Evolutionary conservation across 2,329 filamentous ascomycete species (phyloP), one percentile per base, ranked within the genome.

Genomic region (Diplocarpon rosae): DNA sequence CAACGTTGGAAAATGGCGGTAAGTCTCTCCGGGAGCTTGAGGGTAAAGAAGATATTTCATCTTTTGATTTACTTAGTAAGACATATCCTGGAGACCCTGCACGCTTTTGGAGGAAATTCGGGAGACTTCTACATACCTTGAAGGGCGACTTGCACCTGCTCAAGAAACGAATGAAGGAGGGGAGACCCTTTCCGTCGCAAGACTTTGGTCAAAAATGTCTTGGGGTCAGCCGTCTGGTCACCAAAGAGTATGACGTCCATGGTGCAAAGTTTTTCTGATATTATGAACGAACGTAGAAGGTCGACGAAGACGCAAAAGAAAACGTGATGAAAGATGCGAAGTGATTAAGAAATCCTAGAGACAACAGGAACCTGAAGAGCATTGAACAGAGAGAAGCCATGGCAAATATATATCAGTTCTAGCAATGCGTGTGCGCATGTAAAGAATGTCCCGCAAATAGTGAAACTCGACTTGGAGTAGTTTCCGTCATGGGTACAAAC

Each of bases 1-100:
- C 72, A 44, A 83, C 63, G 6, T 69, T 78, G 47, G 75, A 66
- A 62, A 83, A 84, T 46, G 73, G 65, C 9, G 80, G 78, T 38
- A 84, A 70, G 48, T 67, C 65, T 46, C 70, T 63, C 48, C 78
- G 68, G 59, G 80, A 72, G 43, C 71, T 64, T 50, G 68, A 68
- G 31, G 75, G 69, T 39, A 83, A 66, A 40, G 65, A 62, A 52
- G 76, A 70, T 47, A 77, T 68, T 62, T 83, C 78, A 44, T 74
- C 70, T 52, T 24, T 24, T 24, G 20, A 4, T 24, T 4, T 24
- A 3, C 4, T 24, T 24, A 24, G 20, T 24, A 4, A 24, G 20
- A 7, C 20, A 7, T 24, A 3, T 7, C 20, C 20, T 24, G 20
- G 7, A 24, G 7, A 24, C 3, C 20, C 7, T 7, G 20, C 3